Evolutionary conservation across 129 eudicot species (phyloP), one percentile per base, ranked within the genome.

Genomic region (Tagetes erecta): DNA sequence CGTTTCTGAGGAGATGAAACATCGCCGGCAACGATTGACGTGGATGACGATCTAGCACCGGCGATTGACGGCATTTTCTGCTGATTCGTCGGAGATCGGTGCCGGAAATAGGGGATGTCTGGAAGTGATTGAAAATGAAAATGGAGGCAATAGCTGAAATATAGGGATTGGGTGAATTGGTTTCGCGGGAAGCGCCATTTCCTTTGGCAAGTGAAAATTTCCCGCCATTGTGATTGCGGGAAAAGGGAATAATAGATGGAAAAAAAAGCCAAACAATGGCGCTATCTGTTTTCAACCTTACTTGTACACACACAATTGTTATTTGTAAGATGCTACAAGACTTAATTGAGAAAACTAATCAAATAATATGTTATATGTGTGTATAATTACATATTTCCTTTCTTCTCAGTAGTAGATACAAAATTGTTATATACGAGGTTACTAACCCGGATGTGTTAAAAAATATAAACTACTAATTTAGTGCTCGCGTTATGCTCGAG

Each of bases 41-140:
- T 72, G 9, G 74, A 51, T 46, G 91, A 78, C 5, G 79, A 50
- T 60, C 78, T 67, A 49, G 55, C 57, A 3, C 59, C 74, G 50
- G 84, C 90, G 67, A 92, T 80, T 51, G 95, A 74, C 67, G 95
- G 95, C 98, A 92, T 92, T 51, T 72, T 64, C 37, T 10, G 57
- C 63, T 45, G 57, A 67, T 5, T 47, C 1, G 45, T 8, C 6
- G 70, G 64, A 69, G 33, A 4, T 37, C 5, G 5, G 41, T 37
- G 34, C 13, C 68, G 33, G 34, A 64, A 27, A 68, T 37, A 3
- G 41, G 35, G 57, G 38, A 1, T 0, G 62, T 34, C 36, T 51
- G 51, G 66, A 20, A 2, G 74, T 20, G 45, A 46, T 38, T 65
- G 55, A 56, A 60, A 2, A 64, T 79, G 69, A 12, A 34, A 55